These are phyloP conservation scores for Calonectria pteridis DNA, from an alignment of 2,329 filamentous ascomycete genomes.

Conservation along the genomic window DNA sequence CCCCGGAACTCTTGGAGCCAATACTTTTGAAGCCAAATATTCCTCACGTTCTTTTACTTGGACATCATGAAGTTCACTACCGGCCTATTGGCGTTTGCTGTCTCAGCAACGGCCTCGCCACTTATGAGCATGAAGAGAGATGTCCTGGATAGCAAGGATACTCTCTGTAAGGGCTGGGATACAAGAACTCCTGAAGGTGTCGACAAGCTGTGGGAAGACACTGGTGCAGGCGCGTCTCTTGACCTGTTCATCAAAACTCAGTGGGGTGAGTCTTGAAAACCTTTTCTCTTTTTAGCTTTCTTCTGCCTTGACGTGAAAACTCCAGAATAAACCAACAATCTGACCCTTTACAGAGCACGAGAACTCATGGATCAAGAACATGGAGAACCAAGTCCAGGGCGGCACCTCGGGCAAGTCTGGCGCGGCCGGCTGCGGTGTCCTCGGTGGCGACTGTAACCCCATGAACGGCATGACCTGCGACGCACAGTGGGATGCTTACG, in stretches of 20 bases:
- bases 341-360: background rate
- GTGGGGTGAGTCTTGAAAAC: background rate
- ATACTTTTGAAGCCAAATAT: background rate
- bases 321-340: background rate
- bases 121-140: background rate
- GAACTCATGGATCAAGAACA: slow-evolving; percentile 24
- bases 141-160: background rate
- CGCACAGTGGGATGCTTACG: slow-evolving; percentile 5
- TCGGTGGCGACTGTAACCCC: background rate
- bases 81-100: background rate
- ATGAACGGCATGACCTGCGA: slow-evolving; percentile 9
- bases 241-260: background rate
- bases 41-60: background rate
- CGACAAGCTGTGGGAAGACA: slow-evolving; percentile 1
- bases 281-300: background rate
- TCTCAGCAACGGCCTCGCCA: background rate
- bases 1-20: background rate
- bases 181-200: background rate
- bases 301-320: too few species aligned
- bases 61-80: background rate
- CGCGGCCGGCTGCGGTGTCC: slow-evolving; percentile 11
- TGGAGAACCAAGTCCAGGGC: slow-evolving; percentile 19
- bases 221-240: background rate
- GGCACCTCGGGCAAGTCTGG: slow-evolving; percentile 23
- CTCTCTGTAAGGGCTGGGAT: background rate